phyloP scores from a whole-genome alignment of 2,329 filamentous ascomycete genomes.

The Calcarisporium arbuscula region DNA sequence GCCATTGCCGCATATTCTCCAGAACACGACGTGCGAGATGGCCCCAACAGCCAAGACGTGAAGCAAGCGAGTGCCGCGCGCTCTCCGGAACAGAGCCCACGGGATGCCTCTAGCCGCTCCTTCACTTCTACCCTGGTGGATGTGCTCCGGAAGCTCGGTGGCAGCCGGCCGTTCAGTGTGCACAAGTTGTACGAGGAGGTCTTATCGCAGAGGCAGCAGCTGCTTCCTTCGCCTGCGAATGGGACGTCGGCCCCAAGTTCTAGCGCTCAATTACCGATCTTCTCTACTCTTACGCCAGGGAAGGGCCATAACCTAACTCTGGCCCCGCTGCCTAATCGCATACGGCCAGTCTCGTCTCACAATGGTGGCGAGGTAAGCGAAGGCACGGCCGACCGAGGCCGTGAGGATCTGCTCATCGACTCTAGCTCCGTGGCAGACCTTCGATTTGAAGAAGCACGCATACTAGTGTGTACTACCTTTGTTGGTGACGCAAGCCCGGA shows the following conservation, averaged over 20 bases:
- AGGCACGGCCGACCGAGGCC: conserved; percentile 13
- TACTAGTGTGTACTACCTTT: conserved; percentile 62
- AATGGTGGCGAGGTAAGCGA: conserved; percentile 20
- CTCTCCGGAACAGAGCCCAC: conserved; percentile 40
- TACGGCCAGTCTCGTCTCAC: conserved; percentile 19
- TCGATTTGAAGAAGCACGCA: conserved; percentile 55
- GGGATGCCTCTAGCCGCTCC: conserved; percentile 37
- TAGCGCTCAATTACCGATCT: conserved; percentile 35
- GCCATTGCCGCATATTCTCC: conserved; percentile 53
- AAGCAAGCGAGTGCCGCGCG: conserved; percentile 61
- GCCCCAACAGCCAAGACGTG: conserved; percentile 46
- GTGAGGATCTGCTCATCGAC: conserved; percentile 37
- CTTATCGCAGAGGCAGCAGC: conserved; percentile 36
- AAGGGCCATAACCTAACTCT: conserved; percentile 48
- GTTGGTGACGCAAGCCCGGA: conserved; percentile 59
- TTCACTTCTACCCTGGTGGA: conserved; percentile 54
- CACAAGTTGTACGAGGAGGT: conserved; percentile 53
- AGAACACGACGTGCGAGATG: conserved; percentile 40
- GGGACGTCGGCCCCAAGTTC: conserved; percentile 28
- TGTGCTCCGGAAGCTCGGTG: conserved; percentile 46
- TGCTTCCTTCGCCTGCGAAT: conserved; percentile 38
- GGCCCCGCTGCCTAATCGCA: conserved; percentile 35
- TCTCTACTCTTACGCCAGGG: conserved; percentile 50
- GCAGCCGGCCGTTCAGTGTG: conserved; percentile 47
- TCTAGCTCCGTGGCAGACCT: conserved; percentile 46